phyloP scores from a whole-genome alignment of 2,329 filamentous ascomycete species.

The Arthroderma sp. region DNA sequence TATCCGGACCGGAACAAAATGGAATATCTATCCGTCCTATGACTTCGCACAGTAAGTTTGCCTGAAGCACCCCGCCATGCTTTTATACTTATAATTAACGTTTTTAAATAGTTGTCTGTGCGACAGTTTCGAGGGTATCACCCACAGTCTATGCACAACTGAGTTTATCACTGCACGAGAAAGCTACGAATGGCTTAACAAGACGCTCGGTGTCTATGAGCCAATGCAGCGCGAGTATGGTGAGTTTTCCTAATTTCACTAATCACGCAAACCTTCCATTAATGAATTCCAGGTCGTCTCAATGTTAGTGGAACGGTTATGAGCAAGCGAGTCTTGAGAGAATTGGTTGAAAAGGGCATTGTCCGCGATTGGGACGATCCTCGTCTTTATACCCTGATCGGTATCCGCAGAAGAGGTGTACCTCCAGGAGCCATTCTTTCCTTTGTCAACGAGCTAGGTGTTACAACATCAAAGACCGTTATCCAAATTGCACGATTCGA shows the following conservation, averaged over 20 bases:
- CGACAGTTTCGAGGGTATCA: conserved; percentile 84
- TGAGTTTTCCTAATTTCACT: not conserved
- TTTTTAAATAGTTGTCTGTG: conserved; percentile 48
- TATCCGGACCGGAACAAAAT: conserved; percentile 66
- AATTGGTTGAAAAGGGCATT: conserved; percentile 46
- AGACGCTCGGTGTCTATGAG: conserved; percentile 67
- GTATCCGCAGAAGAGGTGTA: conserved; percentile 63
- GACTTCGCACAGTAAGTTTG: not conserved
- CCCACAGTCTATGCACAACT: conserved; percentile 83
- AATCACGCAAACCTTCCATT: not conserved
- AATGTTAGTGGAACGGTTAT: conserved; percentile 70
- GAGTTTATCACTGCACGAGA: conserved; percentile 77
- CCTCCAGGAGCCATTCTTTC: conserved; percentile 71
- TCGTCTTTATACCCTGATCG: conserved; percentile 68
- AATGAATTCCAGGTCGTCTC: conserved; percentile 39
- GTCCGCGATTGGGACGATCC: conserved; percentile 60
- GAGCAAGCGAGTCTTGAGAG: conserved; percentile 66
- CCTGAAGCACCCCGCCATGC: not conserved
- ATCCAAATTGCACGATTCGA: conserved; percentile 69
- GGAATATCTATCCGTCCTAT: conserved; percentile 92
- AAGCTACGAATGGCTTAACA: conserved; percentile 84
- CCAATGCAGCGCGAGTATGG: conserved; percentile 85
- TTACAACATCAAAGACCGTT: conserved; percentile 63
- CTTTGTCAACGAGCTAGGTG: conserved; percentile 75
- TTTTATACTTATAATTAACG: conserved; percentile 29